phyloP scores from a whole-genome alignment of 2,329 filamentous ascomycete species.

The Scedosporium apiospermum region DNA sequence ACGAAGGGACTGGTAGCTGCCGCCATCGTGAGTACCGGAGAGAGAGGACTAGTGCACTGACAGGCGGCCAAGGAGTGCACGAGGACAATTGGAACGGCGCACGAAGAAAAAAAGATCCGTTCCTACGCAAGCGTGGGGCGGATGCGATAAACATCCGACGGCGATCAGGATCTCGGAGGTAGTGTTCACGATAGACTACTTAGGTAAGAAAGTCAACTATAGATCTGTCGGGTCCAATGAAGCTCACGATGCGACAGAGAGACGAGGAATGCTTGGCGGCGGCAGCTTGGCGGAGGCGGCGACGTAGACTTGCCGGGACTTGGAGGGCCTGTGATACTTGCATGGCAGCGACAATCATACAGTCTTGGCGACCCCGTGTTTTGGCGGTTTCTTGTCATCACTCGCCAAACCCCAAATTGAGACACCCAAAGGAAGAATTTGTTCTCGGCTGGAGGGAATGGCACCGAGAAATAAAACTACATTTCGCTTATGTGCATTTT shows the following conservation, averaged over 20 bases:
- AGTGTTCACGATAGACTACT: neutral
- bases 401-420: neutral
- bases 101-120: neutral
- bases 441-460: too few relatives aligned
- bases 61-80: neutral
- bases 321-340: neutral
- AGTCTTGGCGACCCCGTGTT: neutral
- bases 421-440: neutral
- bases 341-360: neutral
- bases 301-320: neutral
- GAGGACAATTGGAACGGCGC: neutral
- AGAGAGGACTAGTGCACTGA: neutral
- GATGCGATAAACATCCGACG: slow-evolving; percentile 6
- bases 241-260: neutral
- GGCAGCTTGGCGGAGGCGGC: neutral
- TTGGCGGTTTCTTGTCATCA: neutral
- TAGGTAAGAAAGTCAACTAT: neutral
- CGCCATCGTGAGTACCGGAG: neutral
- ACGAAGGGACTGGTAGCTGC: neutral
- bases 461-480: neutral
- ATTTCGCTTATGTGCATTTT: neutral
- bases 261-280: neutral
- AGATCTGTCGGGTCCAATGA: neutral
- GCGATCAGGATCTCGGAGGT: slow-evolving; percentile 3
- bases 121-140: neutral